Evolutionary conservation across 805 yeast species (phyloP).

Genomic region (Middelhovenomyces tepae): DNA sequence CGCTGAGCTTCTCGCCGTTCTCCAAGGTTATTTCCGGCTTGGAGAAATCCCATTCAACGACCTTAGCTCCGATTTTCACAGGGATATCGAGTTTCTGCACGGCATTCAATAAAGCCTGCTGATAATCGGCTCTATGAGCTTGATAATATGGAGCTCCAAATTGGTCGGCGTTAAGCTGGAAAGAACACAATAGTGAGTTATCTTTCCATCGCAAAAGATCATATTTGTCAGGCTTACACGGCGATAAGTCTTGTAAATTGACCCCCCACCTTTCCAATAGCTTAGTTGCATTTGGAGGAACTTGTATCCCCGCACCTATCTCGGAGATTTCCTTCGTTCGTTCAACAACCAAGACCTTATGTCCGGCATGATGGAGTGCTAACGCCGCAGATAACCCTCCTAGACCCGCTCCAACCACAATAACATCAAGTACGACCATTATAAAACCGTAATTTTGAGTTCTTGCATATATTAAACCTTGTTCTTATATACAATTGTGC

Average conservation of each 20-base stretch:
- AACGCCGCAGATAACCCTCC: constrained; percentile 7
- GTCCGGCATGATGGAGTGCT: constrained; percentile 5
- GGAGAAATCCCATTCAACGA: constrained; percentile 3
- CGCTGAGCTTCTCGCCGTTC: constrained; percentile 11
- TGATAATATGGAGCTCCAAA: constrained; percentile 5
- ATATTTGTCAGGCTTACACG: no score
- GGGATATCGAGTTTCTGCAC: neutral
- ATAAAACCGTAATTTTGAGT: no score
- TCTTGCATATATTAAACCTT: no score
- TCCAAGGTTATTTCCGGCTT: neutral
- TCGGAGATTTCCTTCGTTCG: constrained; percentile 3
- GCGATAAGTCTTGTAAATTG: no score
- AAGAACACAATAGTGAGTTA: constrained; percentile 3
- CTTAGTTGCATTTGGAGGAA: constrained; percentile 21
- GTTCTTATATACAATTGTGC: no score
- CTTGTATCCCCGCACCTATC: constrained; percentile 7
- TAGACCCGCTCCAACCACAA: constrained; percentile 7
- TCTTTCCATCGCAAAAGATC: constrained; percentile 4
- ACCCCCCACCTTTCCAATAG: constrained; percentile 17
- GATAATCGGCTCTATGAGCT: constrained; percentile 5
- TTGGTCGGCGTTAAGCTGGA: constrained; percentile 3
- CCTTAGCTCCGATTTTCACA: neutral
- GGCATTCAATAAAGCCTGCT: constrained; percentile 1
- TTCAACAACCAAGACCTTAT: constrained; percentile 4
- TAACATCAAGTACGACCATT: no score